phyloP scores from a whole-genome alignment of 805 yeast species.

The Jamesozyma spencerorum region DNA sequence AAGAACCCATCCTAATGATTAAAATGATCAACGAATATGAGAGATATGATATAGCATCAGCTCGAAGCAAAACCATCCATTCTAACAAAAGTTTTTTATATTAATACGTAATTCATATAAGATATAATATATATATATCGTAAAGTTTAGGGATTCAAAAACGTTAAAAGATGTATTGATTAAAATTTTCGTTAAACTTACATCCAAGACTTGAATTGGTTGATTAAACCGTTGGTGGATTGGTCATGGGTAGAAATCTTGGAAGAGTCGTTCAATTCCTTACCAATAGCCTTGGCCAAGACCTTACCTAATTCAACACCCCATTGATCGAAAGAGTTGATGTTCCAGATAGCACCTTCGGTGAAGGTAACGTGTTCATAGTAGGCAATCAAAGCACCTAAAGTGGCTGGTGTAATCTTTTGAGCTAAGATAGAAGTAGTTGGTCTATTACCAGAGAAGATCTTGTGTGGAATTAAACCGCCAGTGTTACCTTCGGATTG shows the following conservation, averaged over 20 bases:
- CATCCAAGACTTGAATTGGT: constrained; percentile 87
- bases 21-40: too few relatives aligned
- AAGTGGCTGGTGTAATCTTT: constrained; percentile 90
- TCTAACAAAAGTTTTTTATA: neutral
- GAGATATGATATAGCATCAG: too few relatives aligned
- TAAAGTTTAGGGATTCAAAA: neutral
- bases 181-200: constrained; percentile 8
- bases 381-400: constrained; percentile 95
- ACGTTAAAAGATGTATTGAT: neutral
- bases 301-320: constrained; percentile 99
- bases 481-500: constrained; percentile 84
- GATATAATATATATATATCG: too few relatives aligned
- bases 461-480: constrained; percentile 85
- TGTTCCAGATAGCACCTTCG: constrained; percentile 99
- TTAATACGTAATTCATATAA: too few relatives aligned
- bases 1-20: too few relatives aligned
- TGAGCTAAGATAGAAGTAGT: constrained; percentile 95
- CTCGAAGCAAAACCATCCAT: neutral
- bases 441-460: constrained; percentile 97
- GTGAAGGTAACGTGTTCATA: constrained; percentile 96
- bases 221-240: constrained; percentile 86
- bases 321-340: constrained; percentile 99
- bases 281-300: constrained; percentile 89
- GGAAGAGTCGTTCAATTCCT: constrained; percentile 62
- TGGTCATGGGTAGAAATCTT: constrained; percentile 69